Conservation (phyloP, 257 asterid genomes). For the Marsdenia floribunda region DNA sequence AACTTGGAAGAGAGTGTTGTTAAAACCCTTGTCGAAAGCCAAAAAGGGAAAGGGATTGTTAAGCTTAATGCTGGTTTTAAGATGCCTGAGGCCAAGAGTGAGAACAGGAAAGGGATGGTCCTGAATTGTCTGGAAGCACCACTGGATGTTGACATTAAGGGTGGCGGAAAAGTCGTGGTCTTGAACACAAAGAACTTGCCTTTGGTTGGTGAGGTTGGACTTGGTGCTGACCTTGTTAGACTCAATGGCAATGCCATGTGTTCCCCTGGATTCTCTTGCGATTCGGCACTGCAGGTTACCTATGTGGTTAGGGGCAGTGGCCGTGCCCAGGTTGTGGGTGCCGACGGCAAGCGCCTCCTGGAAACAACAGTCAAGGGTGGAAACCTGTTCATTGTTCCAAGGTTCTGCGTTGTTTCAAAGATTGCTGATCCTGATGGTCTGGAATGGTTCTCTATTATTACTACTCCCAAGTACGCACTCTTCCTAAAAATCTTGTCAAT, state of each 20-base stretch:
- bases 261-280: conserved; percentile 89
- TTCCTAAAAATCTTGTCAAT: not conserved
- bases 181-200: conserved; percentile 85
- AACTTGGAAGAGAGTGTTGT: conserved; percentile 48
- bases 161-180: conserved; percentile 72
- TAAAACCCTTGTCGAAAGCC: conserved; percentile 52
- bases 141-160: conserved; percentile 58
- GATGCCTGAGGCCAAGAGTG: conserved; percentile 61
- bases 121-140: conserved; percentile 69
- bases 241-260: conserved; percentile 75
- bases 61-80: conserved; percentile 41
- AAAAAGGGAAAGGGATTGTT: conserved; percentile 42
- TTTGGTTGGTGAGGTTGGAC: conserved; percentile 72
- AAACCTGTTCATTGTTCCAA: conserved; percentile 61
- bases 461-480: conserved; percentile 69
- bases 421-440: conserved; percentile 69
- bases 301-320: conserved; percentile 84
- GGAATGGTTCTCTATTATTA: conserved; percentile 93
- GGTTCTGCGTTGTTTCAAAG: conserved; percentile 83
- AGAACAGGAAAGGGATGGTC: conserved; percentile 54
- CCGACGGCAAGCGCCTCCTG: conserved; percentile 63
- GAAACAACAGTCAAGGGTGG: conserved; percentile 63
- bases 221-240: conserved; percentile 81
- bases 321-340: conserved; percentile 73
- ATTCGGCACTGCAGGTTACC: conserved; percentile 86